Base-by-base conservation (phyloP, 495 filamentous ascomycete species). In the Cryomyces minteri region DNA sequence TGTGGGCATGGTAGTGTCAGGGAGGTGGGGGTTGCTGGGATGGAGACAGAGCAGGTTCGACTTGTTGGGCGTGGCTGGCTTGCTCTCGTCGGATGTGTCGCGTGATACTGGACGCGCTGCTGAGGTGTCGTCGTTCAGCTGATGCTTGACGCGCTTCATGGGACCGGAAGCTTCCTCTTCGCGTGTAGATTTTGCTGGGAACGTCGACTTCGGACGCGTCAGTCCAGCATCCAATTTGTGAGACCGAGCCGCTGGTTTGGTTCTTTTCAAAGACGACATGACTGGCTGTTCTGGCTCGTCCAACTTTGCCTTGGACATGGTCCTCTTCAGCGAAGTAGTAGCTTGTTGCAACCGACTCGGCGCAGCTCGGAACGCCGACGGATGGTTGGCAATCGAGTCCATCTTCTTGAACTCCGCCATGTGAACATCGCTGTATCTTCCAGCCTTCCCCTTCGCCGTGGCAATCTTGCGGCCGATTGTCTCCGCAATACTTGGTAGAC, bases 341-440 rank as follows among this genome's bases (percentile, higher is more conserved):
- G 5, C 32, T 39, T 41, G 45, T 9, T 32, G 11, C 52, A 71
- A 66, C 39, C 76, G 72, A 47, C 63, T 71, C 5, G 70, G 67
- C 29, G 74, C 68, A 12, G 75, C 73, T 33, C 88, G 72, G 67
- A 83, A 86, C 11, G 77, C 69, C 5, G 87, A 90, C 4, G 84
- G 65, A 63, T 95, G 87, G 45, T 76, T 77, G 25, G 73, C 83
- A 59, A 95, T 95, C 8, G 85, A 93, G 53, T 93, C 85, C 87
- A 95, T 93, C 69, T 90, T 95, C 62, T 81, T 84, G 66, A 95
- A 95, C 55, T 87, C 71, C 42, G 76, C 73, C 74, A 82, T 82
- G 57, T 95, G 87, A 42, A 71, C 74, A 46, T 83, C 75, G 54
- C 83, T 92, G 63, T 77, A 95, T 4, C 87, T 72, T 34, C 76